Conservation (phyloP, 192 early-diverging fungal species). For the Mortierella claussenii region DNA sequence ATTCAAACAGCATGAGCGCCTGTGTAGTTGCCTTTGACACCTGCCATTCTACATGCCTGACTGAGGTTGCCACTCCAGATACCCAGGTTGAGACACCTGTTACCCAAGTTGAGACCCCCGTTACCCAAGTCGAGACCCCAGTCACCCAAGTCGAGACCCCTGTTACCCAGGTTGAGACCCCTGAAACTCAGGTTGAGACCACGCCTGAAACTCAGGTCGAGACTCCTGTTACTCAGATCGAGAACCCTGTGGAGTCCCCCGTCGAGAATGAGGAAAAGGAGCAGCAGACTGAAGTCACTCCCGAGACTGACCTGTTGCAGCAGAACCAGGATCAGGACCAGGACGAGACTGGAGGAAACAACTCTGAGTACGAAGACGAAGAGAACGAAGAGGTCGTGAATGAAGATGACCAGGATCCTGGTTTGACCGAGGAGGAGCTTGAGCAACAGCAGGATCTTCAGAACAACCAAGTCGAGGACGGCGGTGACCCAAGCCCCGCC, state of each 20-base stretch:
- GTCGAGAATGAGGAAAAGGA: background rate
- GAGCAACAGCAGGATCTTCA: background rate
- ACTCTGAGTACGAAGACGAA: constrained; percentile 14
- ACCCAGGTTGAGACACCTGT: background rate
- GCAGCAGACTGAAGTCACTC: background rate
- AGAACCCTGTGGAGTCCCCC: background rate
- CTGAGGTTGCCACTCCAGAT: background rate
- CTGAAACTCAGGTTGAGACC: background rate
- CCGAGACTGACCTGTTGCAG: background rate
- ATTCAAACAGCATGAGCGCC: constrained; percentile 7
- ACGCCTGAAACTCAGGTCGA: background rate
- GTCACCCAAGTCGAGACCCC: background rate
- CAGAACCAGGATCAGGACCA: background rate
- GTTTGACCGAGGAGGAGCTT: constrained; percentile 10
- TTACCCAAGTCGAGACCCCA: background rate
- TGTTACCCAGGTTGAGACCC: background rate
- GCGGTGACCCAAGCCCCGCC: background rate
- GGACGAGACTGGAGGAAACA: background rate
- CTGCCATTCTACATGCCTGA: constrained; percentile 16
- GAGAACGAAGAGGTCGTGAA: constrained; percentile 14
- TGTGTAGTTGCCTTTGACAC: constrained; percentile 21
- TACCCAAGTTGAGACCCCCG: background rate
- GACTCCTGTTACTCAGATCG: background rate
- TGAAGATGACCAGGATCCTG: constrained; percentile 17
- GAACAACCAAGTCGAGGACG: background rate